Evolutionary conservation across 2,329 filamentous ascomycete genomes (phyloP).

Genomic region (Chaetomiaceae sp.): DNA sequence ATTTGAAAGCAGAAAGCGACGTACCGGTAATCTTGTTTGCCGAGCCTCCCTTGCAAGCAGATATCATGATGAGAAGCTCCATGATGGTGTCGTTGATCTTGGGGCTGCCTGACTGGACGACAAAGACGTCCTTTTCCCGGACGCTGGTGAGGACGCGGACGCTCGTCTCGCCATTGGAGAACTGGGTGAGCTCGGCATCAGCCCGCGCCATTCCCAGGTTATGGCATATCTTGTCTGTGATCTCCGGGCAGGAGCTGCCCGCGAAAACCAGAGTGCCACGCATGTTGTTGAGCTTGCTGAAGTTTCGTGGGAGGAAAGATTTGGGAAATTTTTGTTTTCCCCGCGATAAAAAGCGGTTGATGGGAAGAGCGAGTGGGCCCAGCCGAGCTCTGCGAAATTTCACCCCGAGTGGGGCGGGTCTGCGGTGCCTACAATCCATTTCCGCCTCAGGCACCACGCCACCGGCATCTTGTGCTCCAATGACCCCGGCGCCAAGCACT

Average conservation of each 20-base stretch:
- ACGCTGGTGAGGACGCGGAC: constrained; percentile 69
- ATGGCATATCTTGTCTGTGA: constrained; percentile 62
- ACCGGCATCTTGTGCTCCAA: no score
- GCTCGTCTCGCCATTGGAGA: constrained; percentile 68
- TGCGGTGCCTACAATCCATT: no score
- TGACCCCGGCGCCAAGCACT: no score
- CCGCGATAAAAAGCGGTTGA: neutral
- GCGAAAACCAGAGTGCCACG: constrained; percentile 64
- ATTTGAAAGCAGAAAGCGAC: constrained; percentile 32
- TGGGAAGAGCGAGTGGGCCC: neutral
- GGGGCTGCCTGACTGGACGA: constrained; percentile 92
- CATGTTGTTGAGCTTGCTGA: constrained; percentile 40
- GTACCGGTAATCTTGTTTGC: constrained; percentile 93
- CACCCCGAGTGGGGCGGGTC: no score
- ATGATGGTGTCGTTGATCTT: constrained; percentile 99
- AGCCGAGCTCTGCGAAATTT: no score
- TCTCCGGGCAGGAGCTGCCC: constrained; percentile 61
- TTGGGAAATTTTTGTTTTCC: constrained; percentile 11
- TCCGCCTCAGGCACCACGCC: no score
- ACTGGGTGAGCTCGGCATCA: constrained; percentile 62
- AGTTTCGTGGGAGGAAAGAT: constrained; percentile 5
- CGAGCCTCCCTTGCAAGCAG: constrained; percentile 95
- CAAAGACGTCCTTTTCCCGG: constrained; percentile 97
- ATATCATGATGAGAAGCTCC: constrained; percentile 99
- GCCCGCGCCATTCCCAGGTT: constrained; percentile 63